Evolutionary conservation across 2,329 filamentous ascomycete species (phyloP).

Genomic region (Fusarium verrucosum): DNA sequence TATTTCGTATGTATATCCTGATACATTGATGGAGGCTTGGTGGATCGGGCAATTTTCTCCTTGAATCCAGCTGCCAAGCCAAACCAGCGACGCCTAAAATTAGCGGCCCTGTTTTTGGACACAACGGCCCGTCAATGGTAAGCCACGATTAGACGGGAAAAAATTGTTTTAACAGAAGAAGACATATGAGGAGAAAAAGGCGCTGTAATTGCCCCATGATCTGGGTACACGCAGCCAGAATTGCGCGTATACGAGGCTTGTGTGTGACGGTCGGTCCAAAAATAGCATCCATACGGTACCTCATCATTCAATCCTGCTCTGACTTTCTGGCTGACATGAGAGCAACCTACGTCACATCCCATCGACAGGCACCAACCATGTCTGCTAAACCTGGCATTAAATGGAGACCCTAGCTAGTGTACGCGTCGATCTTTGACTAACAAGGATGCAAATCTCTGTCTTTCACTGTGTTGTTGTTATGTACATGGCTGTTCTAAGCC

Average conservation of each 20-base stretch:
- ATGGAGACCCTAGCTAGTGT: conserved; percentile 29
- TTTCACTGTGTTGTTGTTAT: conserved; percentile 1
- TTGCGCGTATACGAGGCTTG: conserved; percentile 28
- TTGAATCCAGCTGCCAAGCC: not conserved
- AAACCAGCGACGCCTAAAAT: not conserved
- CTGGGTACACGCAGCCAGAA: conserved; percentile 8
- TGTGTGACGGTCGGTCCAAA: conserved; percentile 14
- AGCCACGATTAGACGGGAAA: conserved; percentile 1
- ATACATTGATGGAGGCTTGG: conserved; percentile 14
- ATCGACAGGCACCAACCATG: conserved; percentile 16
- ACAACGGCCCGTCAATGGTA: conserved; percentile 1
- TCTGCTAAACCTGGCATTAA: not conserved
- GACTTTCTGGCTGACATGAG: conserved; percentile 7
- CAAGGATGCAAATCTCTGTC: conserved; percentile 16
- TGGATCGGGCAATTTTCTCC: conserved; percentile 4
- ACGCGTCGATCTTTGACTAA: conserved; percentile 27
- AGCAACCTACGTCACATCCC: conserved; percentile 25
- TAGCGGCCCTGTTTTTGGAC: conserved; percentile 7
- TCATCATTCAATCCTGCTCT: not conserved
- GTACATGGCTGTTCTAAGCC: not conserved
- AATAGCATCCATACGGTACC: conserved; percentile 29
- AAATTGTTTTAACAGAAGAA: too few relatives aligned
- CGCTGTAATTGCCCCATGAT: not conserved
- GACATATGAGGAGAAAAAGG: too few relatives aligned
- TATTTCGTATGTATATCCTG: not conserved